Evolutionary conservation across 768 basidiomycete species (phyloP).

Genomic region (Cystobasidiopsis lactophilus): DNA sequence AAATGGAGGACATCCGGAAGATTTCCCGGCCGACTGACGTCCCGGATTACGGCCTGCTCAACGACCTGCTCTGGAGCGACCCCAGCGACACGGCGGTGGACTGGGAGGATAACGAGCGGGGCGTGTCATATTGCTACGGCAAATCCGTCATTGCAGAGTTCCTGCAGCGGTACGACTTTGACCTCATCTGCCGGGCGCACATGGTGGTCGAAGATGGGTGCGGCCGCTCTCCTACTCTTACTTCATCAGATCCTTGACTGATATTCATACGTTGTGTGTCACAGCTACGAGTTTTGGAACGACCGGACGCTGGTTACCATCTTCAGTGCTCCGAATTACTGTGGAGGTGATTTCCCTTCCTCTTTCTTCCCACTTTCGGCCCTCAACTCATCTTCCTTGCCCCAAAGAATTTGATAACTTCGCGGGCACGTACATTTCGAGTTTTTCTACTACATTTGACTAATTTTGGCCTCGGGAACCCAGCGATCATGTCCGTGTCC

Average conservation of each 20-base stretch:
- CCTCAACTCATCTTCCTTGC: neutral
- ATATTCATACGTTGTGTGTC: neutral
- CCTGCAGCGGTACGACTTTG: conserved; percentile 65
- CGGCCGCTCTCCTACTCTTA: no score
- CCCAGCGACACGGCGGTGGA: conserved; percentile 91
- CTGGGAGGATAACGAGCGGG: conserved; percentile 99
- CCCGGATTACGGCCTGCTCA: conserved; percentile 89
- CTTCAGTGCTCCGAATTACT: conserved; percentile 93
- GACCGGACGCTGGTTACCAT: conserved; percentile 95
- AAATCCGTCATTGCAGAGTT: conserved; percentile 90
- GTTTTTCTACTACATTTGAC: conserved; percentile 47
- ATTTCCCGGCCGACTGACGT: conserved; percentile 97
- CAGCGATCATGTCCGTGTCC: conserved; percentile 46
- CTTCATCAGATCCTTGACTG: neutral
- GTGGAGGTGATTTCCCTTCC: conserved; percentile 45
- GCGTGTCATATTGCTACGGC: conserved; percentile 97
- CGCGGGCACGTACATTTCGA: neutral
- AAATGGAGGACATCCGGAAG: conserved; percentile 97
- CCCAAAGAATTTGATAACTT: conserved; percentile 1
- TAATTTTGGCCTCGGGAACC: conserved; percentile 44
- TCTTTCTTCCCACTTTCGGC: no score
- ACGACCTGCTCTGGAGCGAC: conserved; percentile 94
- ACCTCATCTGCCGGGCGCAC: conserved; percentile 95
- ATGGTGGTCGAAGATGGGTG: conserved; percentile 87
- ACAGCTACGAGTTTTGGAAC: conserved; percentile 93